Percentiles rank a stretch among this genome's conserved stretches.
phyloP scores from a whole-genome alignment of 1,284 basidiomycete genomes.

The Quambalaria eucalypti region DNA sequence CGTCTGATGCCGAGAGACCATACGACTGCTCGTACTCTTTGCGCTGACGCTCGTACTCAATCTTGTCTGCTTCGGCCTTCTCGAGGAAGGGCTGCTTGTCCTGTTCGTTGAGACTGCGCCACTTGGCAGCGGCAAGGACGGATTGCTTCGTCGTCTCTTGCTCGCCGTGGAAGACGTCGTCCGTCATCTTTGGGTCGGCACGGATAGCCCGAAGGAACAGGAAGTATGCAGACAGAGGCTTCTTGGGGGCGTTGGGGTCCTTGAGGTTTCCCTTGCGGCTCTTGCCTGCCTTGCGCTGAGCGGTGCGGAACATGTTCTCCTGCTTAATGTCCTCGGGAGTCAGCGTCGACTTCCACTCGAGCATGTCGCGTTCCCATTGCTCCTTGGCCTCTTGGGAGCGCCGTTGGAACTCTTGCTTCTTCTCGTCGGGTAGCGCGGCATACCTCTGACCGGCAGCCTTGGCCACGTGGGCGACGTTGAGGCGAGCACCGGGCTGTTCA shows the following conservation, averaged over 20 bases:
- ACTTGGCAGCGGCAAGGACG: conserved; percentile 80
- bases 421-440: conserved; percentile 63
- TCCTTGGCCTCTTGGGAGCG: conserved; percentile 74
- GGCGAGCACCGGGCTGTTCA: conserved; percentile 53
- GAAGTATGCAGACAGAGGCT: conserved; percentile 86
- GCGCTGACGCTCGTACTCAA: conserved; percentile 32
- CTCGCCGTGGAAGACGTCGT: conserved; percentile 80
- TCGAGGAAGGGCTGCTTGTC: conserved; percentile 56
- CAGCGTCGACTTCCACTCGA: conserved; percentile 75
- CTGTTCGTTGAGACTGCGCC: conserved; percentile 80
- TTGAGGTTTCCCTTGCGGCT: conserved; percentile 88
- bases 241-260: conserved; percentile 92
- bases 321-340: conserved; percentile 90
- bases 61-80: conserved; percentile 38
- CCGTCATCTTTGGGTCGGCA: conserved; percentile 39
- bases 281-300: conserved; percentile 85
- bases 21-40: conserved; percentile 31
- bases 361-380: conserved; percentile 65
- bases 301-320: conserved; percentile 82
- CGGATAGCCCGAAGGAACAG: conserved; percentile 68
- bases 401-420: conserved; percentile 58
- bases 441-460: conserved; percentile 90
- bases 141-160: conserved; percentile 90
- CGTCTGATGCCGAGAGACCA: conserved; percentile 2
- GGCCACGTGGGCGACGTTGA: conserved; percentile 90